Base-by-base conservation (phyloP, 306 rosid genomes). In the Pterocarpus macrocarpus region DNA sequence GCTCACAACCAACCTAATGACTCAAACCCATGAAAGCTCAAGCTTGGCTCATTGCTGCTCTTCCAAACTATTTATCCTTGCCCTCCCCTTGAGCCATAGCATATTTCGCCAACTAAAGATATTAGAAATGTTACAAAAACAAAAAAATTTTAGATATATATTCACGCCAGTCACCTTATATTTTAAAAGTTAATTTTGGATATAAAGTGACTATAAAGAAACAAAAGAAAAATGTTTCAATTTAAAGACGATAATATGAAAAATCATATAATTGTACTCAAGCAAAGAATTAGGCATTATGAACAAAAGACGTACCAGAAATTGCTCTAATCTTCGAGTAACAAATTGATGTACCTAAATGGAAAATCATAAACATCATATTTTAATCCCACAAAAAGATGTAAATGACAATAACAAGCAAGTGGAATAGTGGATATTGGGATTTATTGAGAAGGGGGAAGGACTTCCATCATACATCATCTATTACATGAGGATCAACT, bases 301-400 rank as follows among this genome's bases (percentile, higher is more conserved):
- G 35, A 80, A 85, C 72, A 81, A 11, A 56, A 78, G 32, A 38
- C 90, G 35, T 89, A 95, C 97, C 97, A 95, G 86, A 91, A 83
- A 92, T 70, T 95, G 98, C 91, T 95, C 98, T 59, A 95, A 81
- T 87, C 98, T 90, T 68, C 97, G 91, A 73, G 86, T 85, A 71
- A 95, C 94, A 82, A 95, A 95, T 86, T 90, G 92, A 81, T 70
- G 89, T 64, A 82, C 98, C 98, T 95, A 79, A 83, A 83, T 52
- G 57, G 45, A 67, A 70, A 79, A 14, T 53, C n/a, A 72, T 45
- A 77, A 75, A 41, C 15, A 76, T 83, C 75, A 79, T 36, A 59
- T 70, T 75, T 81, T 22, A 52, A 55, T 86, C 34, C 64, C 78
- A 64, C 16, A 16, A 50, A 44, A 30, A 45, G 13, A 59, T 58